phyloP scores from a whole-genome alignment of 1,284 basidiomycete species.

The Malassezia nana region DNA sequence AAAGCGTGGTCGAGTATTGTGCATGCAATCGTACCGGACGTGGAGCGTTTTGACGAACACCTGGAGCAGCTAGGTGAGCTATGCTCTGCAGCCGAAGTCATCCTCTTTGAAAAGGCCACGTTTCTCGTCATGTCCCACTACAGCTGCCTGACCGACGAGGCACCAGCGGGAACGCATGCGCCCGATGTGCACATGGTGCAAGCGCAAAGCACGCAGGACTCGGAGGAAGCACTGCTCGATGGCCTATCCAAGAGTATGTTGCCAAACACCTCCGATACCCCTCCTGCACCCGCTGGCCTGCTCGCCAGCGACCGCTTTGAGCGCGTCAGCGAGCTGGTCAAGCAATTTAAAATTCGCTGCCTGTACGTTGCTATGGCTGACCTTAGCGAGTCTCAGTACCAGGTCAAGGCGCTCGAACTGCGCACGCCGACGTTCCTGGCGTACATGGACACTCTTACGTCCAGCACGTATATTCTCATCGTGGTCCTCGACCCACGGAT shows the following conservation, averaged over 20 bases:
- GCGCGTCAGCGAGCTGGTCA: slow-evolving; percentile 87
- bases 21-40: slow-evolving; percentile 89
- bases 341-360: slow-evolving; percentile 84
- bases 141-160: not conserved
- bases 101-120: slow-evolving; percentile 91
- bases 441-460: slow-evolving; percentile 85
- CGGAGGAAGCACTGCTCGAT: slow-evolving; percentile 4
- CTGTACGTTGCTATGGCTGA: slow-evolving; percentile 46
- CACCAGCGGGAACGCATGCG: not conserved
- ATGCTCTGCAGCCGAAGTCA: slow-evolving; percentile 80
- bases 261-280: slow-evolving; percentile 49
- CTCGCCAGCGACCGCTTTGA: slow-evolving; percentile 78
- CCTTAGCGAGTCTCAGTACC: slow-evolving; percentile 24
- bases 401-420: slow-evolving; percentile 45
- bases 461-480: slow-evolving; percentile 85
- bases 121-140: slow-evolving; percentile 73
- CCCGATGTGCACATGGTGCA: slow-evolving; percentile 1
- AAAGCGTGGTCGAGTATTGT: slow-evolving; percentile 99
- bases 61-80: slow-evolving; percentile 72
- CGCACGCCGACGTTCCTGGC: slow-evolving; percentile 59
- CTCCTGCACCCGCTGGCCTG: slow-evolving; percentile 22
- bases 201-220: not conserved
- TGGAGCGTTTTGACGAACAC: slow-evolving; percentile 73
- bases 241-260: slow-evolving; percentile 9
- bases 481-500: slow-evolving; percentile 77